Evolutionary conservation across 2,329 filamentous ascomycete genomes (phyloP), one percentile per base, ranked within the genome.

Genomic region (Fusarium graminum): DNA sequence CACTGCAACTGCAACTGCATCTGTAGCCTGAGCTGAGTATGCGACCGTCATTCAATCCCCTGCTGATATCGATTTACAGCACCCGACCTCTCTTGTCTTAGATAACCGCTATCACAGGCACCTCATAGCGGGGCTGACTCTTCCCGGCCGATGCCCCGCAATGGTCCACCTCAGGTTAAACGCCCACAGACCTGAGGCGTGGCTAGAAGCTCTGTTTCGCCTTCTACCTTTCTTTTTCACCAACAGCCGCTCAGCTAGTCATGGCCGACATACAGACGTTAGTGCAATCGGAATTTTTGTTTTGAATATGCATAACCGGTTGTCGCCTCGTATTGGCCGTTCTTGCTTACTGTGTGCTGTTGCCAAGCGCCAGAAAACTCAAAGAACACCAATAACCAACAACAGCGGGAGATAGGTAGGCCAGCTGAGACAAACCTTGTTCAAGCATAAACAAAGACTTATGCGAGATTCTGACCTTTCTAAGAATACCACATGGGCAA

Each of bases 401-500:
- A 56, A 49, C 50, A 63, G 47, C 54, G 51, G 57, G 52, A 42
- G 54, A 60, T 51, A 59, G 52, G 45, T 51, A 59, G 52, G 45
- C 26, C 44, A 65, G 50, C 51, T 57, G 61, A 65, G 61, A 46
- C 51, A 58, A 42, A 36, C 67, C 58, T 59, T 49, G 65, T 36
- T 54, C 62, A 60, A 63, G 67, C 67, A 71, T 70, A 71, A 71
- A 68, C 68, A 71, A 69, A 67, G 49, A 62, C 34, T 36, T 36
- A 30, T 67, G 22, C 6, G 22, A 56, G 63, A 55, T 49, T 44
- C 50, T 54, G 43, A 28, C 38, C 34, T 50, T 58, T 53, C 63
- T 43, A 65, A 60, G 54, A 55, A 58, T 53, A 52, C 43, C 22
- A 26, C 50, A 59, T 62, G 56, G 52, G 43, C 38, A 64, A 52